Conservation (phyloP, 2,329 filamentous ascomycete species). For the Epichloe typhina region DNA sequence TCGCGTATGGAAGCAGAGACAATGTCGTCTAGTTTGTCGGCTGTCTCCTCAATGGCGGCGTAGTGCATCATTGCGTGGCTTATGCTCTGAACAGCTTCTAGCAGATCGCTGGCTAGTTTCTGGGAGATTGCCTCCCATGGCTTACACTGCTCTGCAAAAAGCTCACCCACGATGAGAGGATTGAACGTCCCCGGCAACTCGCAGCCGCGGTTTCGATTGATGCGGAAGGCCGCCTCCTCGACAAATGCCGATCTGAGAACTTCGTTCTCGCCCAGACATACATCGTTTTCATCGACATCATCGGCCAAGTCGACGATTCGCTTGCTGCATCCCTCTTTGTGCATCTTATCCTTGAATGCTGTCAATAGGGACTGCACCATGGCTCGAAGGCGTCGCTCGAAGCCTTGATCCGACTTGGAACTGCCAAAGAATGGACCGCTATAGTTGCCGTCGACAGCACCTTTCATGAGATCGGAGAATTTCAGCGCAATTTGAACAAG, state of each 20-base stretch:
- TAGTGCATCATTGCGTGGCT: conserved; percentile 5
- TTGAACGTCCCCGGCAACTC: conserved; percentile 51
- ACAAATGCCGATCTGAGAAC: conserved; percentile 8
- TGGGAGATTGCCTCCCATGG: conserved; percentile 37
- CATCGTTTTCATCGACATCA: background rate
- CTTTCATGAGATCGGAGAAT: conserved; percentile 30
- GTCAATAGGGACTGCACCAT: conserved; percentile 31
- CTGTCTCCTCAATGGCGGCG: conserved; percentile 9
- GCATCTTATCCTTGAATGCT: conserved; percentile 32
- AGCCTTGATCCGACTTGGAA: conserved; percentile 17
- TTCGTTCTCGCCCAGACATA: background rate
- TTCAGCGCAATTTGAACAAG: conserved; percentile 31
- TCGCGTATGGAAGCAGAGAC: conserved; percentile 9
- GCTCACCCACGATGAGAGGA: conserved; percentile 40
- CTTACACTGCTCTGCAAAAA: conserved; percentile 46
- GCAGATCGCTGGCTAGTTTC: background rate
- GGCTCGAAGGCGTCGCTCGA: conserved; percentile 35
- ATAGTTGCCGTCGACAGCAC: conserved; percentile 38
- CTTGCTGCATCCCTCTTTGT: conserved; percentile 24
- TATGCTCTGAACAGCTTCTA: conserved; percentile 6
- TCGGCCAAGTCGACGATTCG: conserved; percentile 16
- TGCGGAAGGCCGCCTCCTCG: conserved; percentile 9
- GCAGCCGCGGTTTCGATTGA: conserved; percentile 16
- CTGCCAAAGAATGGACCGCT: conserved; percentile 35
- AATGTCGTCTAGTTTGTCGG: conserved; percentile 5